Conservation (phyloP, 176 grass and related monocot genomes). For the Avena insularis region DNA sequence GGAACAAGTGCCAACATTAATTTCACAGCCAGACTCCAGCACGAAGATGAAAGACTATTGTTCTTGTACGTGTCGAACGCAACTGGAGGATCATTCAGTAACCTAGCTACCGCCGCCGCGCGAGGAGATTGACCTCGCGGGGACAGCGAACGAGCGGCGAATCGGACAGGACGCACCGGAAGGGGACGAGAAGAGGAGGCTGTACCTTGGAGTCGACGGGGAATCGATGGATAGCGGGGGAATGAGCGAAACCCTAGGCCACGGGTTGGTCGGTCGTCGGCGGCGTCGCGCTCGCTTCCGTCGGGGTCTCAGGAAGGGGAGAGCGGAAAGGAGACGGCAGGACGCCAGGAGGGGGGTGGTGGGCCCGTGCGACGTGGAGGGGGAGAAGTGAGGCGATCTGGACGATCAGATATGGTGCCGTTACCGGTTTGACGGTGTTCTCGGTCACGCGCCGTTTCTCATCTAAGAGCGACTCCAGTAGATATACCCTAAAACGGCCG, state of each 20-base stretch:
- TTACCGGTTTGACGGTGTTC: constrained; percentile 10
- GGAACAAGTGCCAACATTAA: not conserved
- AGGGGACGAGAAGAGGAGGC: not conserved
- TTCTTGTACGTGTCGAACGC: not conserved
- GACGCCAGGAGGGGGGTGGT: not conserved
- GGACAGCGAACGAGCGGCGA: not conserved
- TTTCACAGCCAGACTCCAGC: not conserved
- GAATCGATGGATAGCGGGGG: not conserved
- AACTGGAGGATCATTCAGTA: not conserved
- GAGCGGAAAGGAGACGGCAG: constrained; percentile 2
- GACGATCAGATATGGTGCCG: not conserved
- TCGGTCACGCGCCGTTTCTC: not conserved
- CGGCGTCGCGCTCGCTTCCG: constrained; percentile 22
- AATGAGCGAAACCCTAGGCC: constrained; percentile 14
- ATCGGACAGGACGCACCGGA: not conserved
- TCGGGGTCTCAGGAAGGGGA: not conserved
- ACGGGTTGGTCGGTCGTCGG: not conserved
- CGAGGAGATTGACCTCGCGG: not conserved
- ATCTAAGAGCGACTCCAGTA: too few species aligned
- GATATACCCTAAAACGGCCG: too few species aligned
- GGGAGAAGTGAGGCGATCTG: not conserved
- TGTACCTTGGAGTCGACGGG: not conserved
- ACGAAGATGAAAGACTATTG: not conserved
- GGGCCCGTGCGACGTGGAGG: constrained; percentile 18
- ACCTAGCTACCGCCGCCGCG: not conserved